phyloP scores from a whole-genome alignment of 345 rosid genomes.

The Lenwebbia sp. region DNA sequence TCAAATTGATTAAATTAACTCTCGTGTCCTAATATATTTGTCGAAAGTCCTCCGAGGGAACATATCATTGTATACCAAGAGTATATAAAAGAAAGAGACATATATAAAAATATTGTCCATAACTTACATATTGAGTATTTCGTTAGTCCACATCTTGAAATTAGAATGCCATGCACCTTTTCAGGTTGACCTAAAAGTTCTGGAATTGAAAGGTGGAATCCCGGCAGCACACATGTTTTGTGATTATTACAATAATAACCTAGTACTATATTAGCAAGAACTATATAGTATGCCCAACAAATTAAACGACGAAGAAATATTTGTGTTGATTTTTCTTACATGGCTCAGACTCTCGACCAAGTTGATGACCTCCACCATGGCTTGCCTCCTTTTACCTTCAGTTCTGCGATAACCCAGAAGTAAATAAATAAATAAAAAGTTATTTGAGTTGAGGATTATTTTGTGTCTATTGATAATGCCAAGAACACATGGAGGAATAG shows the following conservation, averaged over 20 bases:
- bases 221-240: background rate
- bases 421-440: background rate
- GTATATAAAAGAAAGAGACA: background rate
- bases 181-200: background rate
- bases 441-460: background rate
- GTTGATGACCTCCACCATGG: conserved; percentile 1
- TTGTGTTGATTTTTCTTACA: conserved; percentile 1
- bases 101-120: background rate
- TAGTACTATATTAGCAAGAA: background rate
- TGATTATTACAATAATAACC: background rate
- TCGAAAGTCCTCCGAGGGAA: background rate
- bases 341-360: background rate
- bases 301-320: background rate
- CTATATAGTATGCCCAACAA: background rate
- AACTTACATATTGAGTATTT: background rate
- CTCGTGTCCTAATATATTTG: background rate
- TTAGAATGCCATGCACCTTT: background rate
- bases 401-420: background rate
- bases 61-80: background rate
- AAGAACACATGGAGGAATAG: background rate
- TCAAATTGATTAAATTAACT: background rate
- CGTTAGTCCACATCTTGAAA: background rate
- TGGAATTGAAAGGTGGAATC: background rate
- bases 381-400: no score
- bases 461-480: background rate